Evolutionary conservation across 2,329 filamentous ascomycete genomes (phyloP).

Genomic region (Fusarium succisae): DNA sequence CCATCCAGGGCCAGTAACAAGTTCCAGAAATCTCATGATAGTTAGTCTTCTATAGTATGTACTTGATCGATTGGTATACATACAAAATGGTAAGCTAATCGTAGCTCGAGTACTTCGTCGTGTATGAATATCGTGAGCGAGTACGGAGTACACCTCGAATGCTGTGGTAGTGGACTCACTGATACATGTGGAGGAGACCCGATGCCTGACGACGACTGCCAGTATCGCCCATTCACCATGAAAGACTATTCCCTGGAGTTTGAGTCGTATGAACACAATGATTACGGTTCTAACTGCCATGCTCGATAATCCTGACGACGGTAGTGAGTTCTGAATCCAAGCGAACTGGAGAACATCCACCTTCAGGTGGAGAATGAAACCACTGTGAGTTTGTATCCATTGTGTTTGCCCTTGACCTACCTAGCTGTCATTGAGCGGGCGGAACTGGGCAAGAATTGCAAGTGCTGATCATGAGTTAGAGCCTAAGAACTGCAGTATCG

Average conservation of each 20-base stretch:
- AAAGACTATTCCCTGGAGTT: neutral
- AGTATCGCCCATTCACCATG: neutral
- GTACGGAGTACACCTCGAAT: neutral
- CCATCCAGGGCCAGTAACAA: neutral
- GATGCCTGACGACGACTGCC: neutral
- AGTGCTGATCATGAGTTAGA: neutral
- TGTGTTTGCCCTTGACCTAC: neutral
- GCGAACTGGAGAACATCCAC: constrained; percentile 21
- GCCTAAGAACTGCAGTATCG: neutral
- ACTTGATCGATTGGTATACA: constrained; percentile 7
- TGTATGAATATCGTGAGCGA: neutral
- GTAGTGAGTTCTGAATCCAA: constrained; percentile 10
- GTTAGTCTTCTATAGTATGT: neutral
- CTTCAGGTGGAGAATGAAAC: constrained; percentile 26
- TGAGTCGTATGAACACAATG: neutral
- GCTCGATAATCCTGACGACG: constrained; percentile 22
- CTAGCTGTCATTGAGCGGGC: neutral
- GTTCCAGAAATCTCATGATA: neutral
- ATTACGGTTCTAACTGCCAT: constrained; percentile 10
- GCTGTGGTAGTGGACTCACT: neutral
- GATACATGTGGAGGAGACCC: neutral
- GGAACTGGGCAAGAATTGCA: neutral
- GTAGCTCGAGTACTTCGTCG: neutral
- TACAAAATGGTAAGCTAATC: neutral
- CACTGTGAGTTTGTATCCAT: constrained; percentile 3